Conservation (phyloP, 768 basidiomycete species). For the Amanita exitialis region DNA sequence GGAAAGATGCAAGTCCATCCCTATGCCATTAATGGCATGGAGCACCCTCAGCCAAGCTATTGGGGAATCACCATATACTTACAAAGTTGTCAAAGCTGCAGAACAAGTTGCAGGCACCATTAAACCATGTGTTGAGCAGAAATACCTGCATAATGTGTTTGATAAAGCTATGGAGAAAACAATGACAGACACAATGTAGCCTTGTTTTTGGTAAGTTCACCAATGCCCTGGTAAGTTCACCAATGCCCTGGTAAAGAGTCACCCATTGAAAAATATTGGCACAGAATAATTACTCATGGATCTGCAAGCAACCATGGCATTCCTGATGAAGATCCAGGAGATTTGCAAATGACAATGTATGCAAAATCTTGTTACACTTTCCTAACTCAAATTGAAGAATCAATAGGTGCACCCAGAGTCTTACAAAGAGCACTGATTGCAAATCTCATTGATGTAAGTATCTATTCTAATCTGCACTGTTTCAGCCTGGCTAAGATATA, state of each 20-base stretch:
- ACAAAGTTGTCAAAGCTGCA: slow-evolving; percentile 64
- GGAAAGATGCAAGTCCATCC: too few species aligned
- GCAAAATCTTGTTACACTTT: slow-evolving; percentile 16
- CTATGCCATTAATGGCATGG: too few species aligned
- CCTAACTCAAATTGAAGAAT: too few species aligned
- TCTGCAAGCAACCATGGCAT: slow-evolving; percentile 77
- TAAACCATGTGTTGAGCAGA: slow-evolving; percentile 80
- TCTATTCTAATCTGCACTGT: too few species aligned
- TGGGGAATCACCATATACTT: too few species aligned
- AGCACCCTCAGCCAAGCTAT: too few species aligned
- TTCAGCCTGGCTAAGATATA: too few species aligned
- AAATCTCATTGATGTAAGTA: too few species aligned
- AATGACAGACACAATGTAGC: slow-evolving; percentile 27
- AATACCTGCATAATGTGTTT: slow-evolving; percentile 85
- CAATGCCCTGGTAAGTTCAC: too few species aligned
- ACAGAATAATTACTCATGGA: slow-evolving; percentile 91
- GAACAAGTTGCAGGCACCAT: slow-evolving; percentile 72
- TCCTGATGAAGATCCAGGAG: slow-evolving; percentile 82
- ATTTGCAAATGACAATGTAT: slow-evolving; percentile 44
- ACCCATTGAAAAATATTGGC: slow-evolving; percentile 86
- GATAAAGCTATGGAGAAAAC: slow-evolving; percentile 55
- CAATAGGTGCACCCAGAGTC: too few species aligned
- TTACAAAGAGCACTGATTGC: too few species aligned
- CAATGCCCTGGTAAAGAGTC: slow-evolving; percentile 81
- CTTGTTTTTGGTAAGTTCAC: slow-evolving; percentile 83